Evolutionary conservation across 2,329 filamentous ascomycete genomes (phyloP), one percentile per base, ranked within the genome.

Genomic region (Diaporthe australafricana): DNA sequence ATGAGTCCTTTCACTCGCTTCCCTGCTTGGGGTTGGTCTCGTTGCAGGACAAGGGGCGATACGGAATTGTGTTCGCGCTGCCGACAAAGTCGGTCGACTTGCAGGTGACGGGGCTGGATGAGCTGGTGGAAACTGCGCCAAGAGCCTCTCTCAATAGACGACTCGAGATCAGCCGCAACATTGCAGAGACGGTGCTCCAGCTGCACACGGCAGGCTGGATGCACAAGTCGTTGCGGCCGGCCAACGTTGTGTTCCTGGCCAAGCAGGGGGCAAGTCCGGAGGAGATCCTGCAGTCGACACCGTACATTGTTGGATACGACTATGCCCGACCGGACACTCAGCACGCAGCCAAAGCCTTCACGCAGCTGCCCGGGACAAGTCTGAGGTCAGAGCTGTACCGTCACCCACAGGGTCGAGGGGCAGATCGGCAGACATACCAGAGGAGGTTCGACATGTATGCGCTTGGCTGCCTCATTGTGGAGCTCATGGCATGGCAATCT

Each of bases 191-290:
- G 14, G 65, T 80, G 8, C 73, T 79, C 8, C 77, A 77, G 57
- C 73, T 80, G 6, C 78, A 80, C 71, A 79, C 78, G 7, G 75
- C 76, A 20, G 78, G 78, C 20, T 80, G 79, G 78, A 73, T 80
- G 30, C 78, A 80, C 74, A 80, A 80, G 65, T 74, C 70, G 32
- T 72, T 80, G 35, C 73, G 76, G n/a, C 72, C 77, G 14, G 75
- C 79, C 16, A 79, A 78, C 30, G 71, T 80, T 45, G 65, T 79
- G 30, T 78, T 80, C 57, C 70, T 77, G 22, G 74, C 75, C 20
- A 55, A 71, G 30, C 69, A 70, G 8, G 75, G 74, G 14, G 74
- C 74, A 2, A 50, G 25, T 17, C 32, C 50, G n/a, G 32, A 72
- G 14, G 69, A 68, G 16, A 72, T 75, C 16, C 69, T 77, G 35